A percentile compares a stretch with the other conserved stretches of the same genome.
Conservation (phyloP, 1,284 basidiomycete genomes). For the Cutaneotrichosporon dermatis region DNA sequence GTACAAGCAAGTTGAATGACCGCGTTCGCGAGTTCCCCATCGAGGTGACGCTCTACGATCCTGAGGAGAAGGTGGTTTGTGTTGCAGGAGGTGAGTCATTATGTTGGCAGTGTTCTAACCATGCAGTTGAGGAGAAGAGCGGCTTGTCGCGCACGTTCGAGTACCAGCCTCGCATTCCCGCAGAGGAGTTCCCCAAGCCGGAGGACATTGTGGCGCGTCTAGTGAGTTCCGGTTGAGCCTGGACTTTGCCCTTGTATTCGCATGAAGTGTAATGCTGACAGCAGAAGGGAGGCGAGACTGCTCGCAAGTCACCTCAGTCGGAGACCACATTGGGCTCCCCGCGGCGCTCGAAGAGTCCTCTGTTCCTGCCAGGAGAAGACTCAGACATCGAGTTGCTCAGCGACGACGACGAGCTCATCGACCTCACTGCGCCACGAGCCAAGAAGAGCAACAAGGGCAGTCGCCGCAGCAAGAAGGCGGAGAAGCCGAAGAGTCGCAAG, state of each 20-base stretch:
- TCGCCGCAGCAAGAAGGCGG: background rate
- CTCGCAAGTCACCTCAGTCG: too few species aligned
- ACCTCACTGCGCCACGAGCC: background rate
- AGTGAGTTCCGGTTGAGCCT: background rate
- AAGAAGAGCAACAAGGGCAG: background rate
- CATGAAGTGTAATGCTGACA: too few species aligned
- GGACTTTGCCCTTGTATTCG: too few species aligned
- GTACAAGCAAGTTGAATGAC: conserved; percentile 19
- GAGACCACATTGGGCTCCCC: too few species aligned
- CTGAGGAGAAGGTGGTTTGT: conserved; percentile 22
- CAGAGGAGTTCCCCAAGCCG: conserved; percentile 18
- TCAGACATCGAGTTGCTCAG: background rate
- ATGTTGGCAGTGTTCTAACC: background rate
- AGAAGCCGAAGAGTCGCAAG: background rate
- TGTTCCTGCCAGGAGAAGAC: background rate
- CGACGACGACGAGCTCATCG: conserved; percentile 12
- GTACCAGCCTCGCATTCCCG: conserved; percentile 22
- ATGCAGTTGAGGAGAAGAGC: conserved; percentile 36
- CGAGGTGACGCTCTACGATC: conserved; percentile 15
- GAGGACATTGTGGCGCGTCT: background rate
- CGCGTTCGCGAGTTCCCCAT: conserved; percentile 17
- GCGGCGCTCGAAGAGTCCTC: background rate
- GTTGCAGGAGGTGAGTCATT: conserved; percentile 24
- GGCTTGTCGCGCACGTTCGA: conserved; percentile 28
- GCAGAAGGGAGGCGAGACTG: too few species aligned